phyloP scores from a whole-genome alignment of 2,329 filamentous ascomycete species.

The Paradendryphiella salina region DNA sequence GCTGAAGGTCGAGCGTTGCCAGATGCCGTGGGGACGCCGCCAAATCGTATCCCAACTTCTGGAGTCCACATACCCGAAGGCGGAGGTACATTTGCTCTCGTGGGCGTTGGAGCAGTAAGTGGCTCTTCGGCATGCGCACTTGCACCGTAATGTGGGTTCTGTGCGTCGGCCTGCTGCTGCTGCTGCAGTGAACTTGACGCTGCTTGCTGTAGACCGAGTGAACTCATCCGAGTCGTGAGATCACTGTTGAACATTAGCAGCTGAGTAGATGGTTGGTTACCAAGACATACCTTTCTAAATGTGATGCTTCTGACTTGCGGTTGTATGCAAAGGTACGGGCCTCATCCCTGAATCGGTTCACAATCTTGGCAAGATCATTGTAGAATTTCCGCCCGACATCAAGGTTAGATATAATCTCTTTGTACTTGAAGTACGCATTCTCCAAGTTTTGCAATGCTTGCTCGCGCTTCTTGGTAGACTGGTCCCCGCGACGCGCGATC shows the following conservation, averaged over 20 bases:
- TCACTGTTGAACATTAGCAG: slow-evolving; percentile 50
- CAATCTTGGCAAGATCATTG: slow-evolving; percentile 89
- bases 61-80: slow-evolving; percentile 72
- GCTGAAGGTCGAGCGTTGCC: slow-evolving; percentile 38
- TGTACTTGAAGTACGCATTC: slow-evolving; percentile 92
- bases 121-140: slow-evolving; percentile 55
- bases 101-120: slow-evolving; percentile 55
- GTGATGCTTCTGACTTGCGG: slow-evolving; percentile 76
- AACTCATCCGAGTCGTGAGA: slow-evolving; percentile 63
- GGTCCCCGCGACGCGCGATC: slow-evolving; percentile 68
- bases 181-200: slow-evolving; percentile 49
- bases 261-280: not conserved
- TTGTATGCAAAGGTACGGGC: slow-evolving; percentile 77
- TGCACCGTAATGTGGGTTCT: slow-evolving; percentile 62
- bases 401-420: slow-evolving; percentile 89
- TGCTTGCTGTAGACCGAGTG: slow-evolving; percentile 56
- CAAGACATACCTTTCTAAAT: slow-evolving; percentile 69
- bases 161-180: slow-evolving; percentile 55
- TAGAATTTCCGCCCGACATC: slow-evolving; percentile 95
- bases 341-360: slow-evolving; percentile 81
- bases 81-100: slow-evolving; percentile 43
- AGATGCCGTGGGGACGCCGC: slow-evolving; percentile 47
- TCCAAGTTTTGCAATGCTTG: slow-evolving; percentile 84
- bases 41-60: slow-evolving; percentile 79
- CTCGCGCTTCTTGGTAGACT: slow-evolving; percentile 73